Base-by-base conservation (phyloP, 2,329 filamentous ascomycete species). In the Microcyclospora tardicrescens region DNA sequence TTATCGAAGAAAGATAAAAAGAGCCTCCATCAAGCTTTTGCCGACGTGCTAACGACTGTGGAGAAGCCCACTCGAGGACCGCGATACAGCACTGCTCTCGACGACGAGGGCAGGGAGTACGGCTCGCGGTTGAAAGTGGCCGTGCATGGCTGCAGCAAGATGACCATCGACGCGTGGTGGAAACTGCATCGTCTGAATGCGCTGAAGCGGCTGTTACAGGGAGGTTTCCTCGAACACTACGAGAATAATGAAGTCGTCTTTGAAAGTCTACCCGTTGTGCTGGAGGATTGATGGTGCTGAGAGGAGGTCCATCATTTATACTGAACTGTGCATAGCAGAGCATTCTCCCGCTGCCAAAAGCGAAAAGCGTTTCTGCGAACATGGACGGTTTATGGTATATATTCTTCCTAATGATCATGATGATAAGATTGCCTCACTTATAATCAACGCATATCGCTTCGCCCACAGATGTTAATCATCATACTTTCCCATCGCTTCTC, bases 121-220 rank as follows among this genome's bases (percentile, higher is more conserved):
- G 79, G 79, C 5, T 77, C 71, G 42, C 68, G 77, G 41, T 65
- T 81, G 61, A 71, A 63, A 10, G 66, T 84, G 30, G 69, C 71
- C 40, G 72, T 83, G 39, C 66, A 71, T 38, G 72, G 75, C 2
- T 67, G 71, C 36, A 71, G 74, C 3, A 67, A 71, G 38, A 72
- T 83, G 64, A 69, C 64, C 36, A 75, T 84, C 36, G 77, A 84
- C 57, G 71, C 72, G 46, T 84, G 80, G 80, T 84, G 79, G 79
- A 84, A 84, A 58, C 63, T 81, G 49, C 67, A 75, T 48, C 66
- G 78, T 24, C 59, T 82, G 36, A 73, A 77, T 43, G 70, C 71
- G 2, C 59, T 84, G 38, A 69, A 75, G 51, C 61, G 77, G 30
- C 61, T 77, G 24, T 60, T 83, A 31, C 72, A 74, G 41, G 70